Conservation (phyloP, 2,329 filamentous ascomycete species). For the Aspergillus niger region DNA sequence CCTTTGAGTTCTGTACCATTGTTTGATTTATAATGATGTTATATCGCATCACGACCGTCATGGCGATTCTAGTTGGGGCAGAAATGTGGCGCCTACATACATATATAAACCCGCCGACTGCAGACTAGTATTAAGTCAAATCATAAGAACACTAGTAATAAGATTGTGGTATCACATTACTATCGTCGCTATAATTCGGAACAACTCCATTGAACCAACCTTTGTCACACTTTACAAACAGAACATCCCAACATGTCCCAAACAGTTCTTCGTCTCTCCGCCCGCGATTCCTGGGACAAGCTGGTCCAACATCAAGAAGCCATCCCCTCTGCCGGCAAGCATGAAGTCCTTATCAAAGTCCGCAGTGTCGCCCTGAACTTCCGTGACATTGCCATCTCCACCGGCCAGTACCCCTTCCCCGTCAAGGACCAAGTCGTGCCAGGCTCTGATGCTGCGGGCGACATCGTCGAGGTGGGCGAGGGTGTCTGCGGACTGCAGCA, state of each 20-base stretch:
- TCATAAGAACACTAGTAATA: no score
- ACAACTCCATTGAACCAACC: no score
- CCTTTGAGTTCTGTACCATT: no score
- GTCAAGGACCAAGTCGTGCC: constrained; percentile 48
- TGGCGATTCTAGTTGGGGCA: no score
- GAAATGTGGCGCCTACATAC: no score
- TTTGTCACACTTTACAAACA: not conserved
- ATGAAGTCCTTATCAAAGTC: constrained; percentile 67
- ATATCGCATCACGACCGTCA: no score
- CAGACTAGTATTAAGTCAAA: no score
- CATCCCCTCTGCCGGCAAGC: constrained; percentile 62
- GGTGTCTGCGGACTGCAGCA: constrained; percentile 53
- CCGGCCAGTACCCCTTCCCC: constrained; percentile 53
- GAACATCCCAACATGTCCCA: constrained; percentile 10
- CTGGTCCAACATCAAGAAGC: constrained; percentile 13
- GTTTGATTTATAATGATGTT: no score
- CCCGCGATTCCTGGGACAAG: constrained; percentile 15
- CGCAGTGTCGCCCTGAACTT: constrained; percentile 45
- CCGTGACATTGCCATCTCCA: constrained; percentile 41
- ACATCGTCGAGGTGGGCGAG: constrained; percentile 50
- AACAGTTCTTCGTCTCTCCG: constrained; percentile 16
- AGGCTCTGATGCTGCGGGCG: constrained; percentile 45
- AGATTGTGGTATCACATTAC: no score
- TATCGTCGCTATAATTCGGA: no score
- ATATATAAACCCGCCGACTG: no score